Percentiles rank a stretch among this genome's conserved stretches.
These are phyloP conservation scores for Populus hybrid DNA, from an alignment of 441 rosid species.

Conservation along the genomic window DNA sequence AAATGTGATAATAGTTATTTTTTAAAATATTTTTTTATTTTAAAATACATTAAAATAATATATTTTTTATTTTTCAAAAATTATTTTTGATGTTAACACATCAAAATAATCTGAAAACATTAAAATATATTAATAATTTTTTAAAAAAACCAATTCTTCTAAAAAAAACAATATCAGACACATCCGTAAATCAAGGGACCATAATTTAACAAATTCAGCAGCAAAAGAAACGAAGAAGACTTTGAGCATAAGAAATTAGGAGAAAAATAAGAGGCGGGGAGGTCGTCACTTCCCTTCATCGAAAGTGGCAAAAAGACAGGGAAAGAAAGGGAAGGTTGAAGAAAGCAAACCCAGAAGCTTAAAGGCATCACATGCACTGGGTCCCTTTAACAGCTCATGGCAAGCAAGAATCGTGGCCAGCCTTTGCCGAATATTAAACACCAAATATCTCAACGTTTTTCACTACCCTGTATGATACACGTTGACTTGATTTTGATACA, in stretches of 20 bases:
- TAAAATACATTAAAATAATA: too few species aligned
- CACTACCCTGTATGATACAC: neutral
- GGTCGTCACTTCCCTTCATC: neutral
- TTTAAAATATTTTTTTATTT: too few species aligned
- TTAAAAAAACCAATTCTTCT: too few species aligned
- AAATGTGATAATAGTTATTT: too few species aligned
- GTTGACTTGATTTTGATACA: neutral
- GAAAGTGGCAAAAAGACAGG: neutral
- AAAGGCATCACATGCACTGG: constrained; percentile 31
- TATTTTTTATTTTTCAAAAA: too few species aligned
- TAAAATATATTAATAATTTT: too few species aligned
- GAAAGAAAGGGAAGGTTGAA: neutral
- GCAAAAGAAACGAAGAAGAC: neutral
- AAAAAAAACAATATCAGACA: too few species aligned
- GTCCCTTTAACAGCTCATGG: constrained; percentile 26
- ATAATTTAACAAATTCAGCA: neutral
- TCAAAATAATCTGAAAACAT: too few species aligned
- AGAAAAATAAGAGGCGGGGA: neutral
- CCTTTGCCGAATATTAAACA: neutral
- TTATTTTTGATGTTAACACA: too few species aligned
- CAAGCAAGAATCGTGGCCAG: constrained; percentile 6
- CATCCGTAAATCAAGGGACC: neutral
- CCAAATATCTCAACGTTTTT: constrained; percentile 11
- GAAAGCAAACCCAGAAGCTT: constrained; percentile 1
- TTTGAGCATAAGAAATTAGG: neutral